phyloP scores from a whole-genome alignment of 2,329 filamentous ascomycete genomes.

The Penicillium frequentans region DNA sequence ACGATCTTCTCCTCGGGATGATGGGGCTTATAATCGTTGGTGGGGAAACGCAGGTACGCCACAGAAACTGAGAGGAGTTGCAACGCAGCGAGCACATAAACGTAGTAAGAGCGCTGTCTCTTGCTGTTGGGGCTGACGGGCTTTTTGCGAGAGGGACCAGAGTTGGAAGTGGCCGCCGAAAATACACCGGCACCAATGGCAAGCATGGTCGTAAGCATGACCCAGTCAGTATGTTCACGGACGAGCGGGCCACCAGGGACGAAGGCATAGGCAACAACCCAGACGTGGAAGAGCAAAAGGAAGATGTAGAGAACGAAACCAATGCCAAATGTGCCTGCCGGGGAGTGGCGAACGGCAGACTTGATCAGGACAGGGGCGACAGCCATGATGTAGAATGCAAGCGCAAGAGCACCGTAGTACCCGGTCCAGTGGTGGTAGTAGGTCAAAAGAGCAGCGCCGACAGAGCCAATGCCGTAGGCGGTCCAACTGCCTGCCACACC shows the following conservation, averaged over 20 bases:
- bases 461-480: slow-evolving; percentile 72
- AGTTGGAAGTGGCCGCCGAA: slow-evolving; percentile 59
- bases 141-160: slow-evolving; percentile 43
- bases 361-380: slow-evolving; percentile 72
- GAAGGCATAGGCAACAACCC: slow-evolving; percentile 97
- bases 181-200: slow-evolving; percentile 83
- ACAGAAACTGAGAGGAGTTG: slow-evolving; percentile 78
- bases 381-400: slow-evolving; percentile 80
- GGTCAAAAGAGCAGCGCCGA: slow-evolving; percentile 78
- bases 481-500: slow-evolving; percentile 74
- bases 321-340: slow-evolving; percentile 78
- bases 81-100: slow-evolving; percentile 70
- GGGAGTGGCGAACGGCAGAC: slow-evolving; percentile 73
- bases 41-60: slow-evolving; percentile 88
- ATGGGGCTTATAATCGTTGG: slow-evolving; percentile 87
- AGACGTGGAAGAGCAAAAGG: slow-evolving; percentile 94
- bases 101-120: slow-evolving; percentile 64
- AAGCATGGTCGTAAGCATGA: slow-evolving; percentile 85
- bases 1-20: slow-evolving; percentile 83
- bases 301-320: slow-evolving; percentile 93
- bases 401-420: slow-evolving; percentile 76
- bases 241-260: slow-evolving; percentile 92
- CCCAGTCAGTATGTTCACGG: slow-evolving; percentile 91
- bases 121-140: slow-evolving; percentile 40
- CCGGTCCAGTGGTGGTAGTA: slow-evolving; percentile 80